Evolutionary conservation across 257 asterid species (phyloP).

Genomic region (Capsicum pubescens): DNA sequence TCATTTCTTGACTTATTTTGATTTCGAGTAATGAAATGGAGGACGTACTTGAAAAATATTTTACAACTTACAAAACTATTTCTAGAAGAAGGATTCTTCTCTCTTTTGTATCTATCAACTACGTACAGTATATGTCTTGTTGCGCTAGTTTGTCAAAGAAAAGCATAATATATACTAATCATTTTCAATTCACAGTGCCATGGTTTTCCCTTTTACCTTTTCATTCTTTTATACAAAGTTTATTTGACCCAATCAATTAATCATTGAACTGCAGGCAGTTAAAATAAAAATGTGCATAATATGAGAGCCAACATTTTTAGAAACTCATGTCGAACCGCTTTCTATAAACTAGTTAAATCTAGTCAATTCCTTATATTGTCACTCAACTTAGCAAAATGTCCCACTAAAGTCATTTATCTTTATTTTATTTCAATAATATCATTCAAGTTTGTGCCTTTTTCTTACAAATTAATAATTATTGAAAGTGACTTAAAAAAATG

Average conservation of each 20-base stretch:
- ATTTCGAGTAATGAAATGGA: too few species aligned
- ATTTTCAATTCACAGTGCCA: too few species aligned
- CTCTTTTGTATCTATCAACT: neutral
- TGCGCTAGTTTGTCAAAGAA: neutral
- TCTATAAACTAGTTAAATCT: neutral
- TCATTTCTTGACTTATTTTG: too few species aligned
- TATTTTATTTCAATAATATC: too few species aligned
- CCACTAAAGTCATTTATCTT: too few species aligned
- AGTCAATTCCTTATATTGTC: too few species aligned
- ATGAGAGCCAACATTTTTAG: neutral
- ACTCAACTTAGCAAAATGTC: too few species aligned
- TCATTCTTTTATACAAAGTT: neutral
- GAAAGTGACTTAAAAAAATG: too few species aligned
- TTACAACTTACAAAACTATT: neutral
- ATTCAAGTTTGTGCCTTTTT: too few species aligned
- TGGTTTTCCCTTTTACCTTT: neutral
- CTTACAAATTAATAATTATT: too few species aligned
- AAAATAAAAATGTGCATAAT: neutral
- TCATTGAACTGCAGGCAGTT: neutral
- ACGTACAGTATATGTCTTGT: neutral
- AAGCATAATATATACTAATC: neutral
- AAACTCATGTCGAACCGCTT: neutral
- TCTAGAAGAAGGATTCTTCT: neutral
- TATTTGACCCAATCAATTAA: neutral
- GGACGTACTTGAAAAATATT: neutral